A percentile compares a stretch with the other conserved stretches of the same genome.
Conservation (phyloP, 768 basidiomycete species). For the Boletus pseudo-olivaceus region DNA sequence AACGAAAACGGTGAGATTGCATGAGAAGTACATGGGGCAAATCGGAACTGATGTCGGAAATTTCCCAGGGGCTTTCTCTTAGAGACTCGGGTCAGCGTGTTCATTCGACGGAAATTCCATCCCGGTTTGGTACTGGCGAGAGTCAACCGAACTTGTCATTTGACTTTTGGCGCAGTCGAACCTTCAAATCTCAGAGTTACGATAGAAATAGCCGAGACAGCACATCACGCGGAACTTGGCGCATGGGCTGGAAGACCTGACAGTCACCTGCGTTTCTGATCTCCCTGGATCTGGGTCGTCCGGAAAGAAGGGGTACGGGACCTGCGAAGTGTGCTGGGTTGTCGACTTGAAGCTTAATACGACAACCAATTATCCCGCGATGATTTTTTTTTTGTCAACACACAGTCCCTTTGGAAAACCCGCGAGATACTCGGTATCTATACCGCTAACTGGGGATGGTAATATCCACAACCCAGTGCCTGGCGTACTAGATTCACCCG, state of each 20-base stretch:
- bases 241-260: neutral
- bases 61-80: neutral
- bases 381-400: neutral
- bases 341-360: neutral
- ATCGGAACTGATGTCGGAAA: neutral
- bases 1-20: slow-evolving; percentile 5
- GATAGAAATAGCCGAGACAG: neutral
- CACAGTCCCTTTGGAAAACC: neutral
- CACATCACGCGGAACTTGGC: neutral
- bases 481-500: neutral
- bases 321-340: neutral
- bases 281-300: neutral
- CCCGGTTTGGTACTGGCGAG: neutral
- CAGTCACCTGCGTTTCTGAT: neutral
- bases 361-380: neutral
- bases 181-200: neutral
- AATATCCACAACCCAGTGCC: slow-evolving; percentile 4
- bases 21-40: slow-evolving; percentile 1
- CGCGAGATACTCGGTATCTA: slow-evolving; percentile 12
- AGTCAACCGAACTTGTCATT: neutral
- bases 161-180: neutral
- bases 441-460: slow-evolving; percentile 12
- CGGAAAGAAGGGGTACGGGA: neutral
- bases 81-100: neutral
- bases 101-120: neutral